A percentile compares a stretch with the other conserved stretches of the same genome.
These are phyloP conservation scores for Orbilia javanica DNA, from an alignment of 2,329 filamentous ascomycete species.

Conservation along the genomic window DNA sequence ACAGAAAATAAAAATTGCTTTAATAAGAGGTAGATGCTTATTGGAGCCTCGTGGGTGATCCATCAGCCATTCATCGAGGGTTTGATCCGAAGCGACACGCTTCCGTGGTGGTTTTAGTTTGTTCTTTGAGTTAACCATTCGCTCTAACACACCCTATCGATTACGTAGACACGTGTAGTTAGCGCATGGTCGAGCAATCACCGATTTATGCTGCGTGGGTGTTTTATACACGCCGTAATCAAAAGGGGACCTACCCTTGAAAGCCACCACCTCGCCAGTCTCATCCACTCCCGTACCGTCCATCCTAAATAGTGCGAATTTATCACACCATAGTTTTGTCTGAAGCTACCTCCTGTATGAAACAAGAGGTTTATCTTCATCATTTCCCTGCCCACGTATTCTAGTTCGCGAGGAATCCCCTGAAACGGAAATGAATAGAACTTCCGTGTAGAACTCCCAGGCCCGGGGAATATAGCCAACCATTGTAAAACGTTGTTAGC, in stretches of 20 bases:
- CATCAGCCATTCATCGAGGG: constrained; percentile 3
- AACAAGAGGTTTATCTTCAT: constrained; percentile 24
- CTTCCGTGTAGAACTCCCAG: neutral
- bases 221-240: no score
- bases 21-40: constrained; percentile 32
- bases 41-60: constrained; percentile 18
- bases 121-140: neutral
- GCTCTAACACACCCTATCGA: neutral
- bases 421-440: constrained; percentile 1
- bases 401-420: constrained; percentile 17
- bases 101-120: constrained; percentile 5
- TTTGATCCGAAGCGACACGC: neutral
- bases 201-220: no score
- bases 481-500: constrained; percentile 12
- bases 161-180: no score
- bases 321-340: neutral
- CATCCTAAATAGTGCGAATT: constrained; percentile 25
- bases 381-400: constrained; percentile 26
- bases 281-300: constrained; percentile 37
- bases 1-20: constrained; percentile 31
- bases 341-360: neutral
- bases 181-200: no score
- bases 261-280: constrained; percentile 39
- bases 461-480: constrained; percentile 12
- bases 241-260: constrained; percentile 23